Evolutionary conservation across 352 stramenopile genomes (phyloP), one percentile per base, ranked within the genome.

Genomic region (Phytophthora podocarpi): DNA sequence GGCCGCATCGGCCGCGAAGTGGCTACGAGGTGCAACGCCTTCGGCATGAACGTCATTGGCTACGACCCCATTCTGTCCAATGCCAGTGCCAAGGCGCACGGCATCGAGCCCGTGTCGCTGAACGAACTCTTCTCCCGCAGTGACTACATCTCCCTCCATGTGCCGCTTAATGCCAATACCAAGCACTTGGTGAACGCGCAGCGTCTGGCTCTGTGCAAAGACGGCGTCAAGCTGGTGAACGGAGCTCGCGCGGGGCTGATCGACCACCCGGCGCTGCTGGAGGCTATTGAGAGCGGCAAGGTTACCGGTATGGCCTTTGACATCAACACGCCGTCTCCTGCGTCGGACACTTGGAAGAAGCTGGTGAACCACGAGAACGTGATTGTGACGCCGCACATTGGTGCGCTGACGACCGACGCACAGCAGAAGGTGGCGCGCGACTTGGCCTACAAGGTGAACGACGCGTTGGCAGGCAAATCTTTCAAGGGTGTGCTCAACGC

Each of bases 141-240:
- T 43, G 97, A 99, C 84, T 98, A 98, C 79, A 97, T 99, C 74
- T 96, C 89, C 40, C 82, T 99, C 18, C 97, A 99, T 71, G 95
- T 98, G 51, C 97, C 97, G 15, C 95, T 98, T 56, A 98, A 98
- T 69, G 91, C 96, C 52, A 93, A 96, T 47, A 96, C 97, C 30
- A 88, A 90, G 54, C 76, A 98, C 57, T 87, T 98, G 49, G 88
- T 98, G 39, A 95, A 88, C 66, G 74, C 60, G 5, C 72, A 87
- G 31, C 80, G 82, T 18, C 77, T 98, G 5, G 77, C 67, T 21
- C 72, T 87, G 11, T 98, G 97, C 78, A 98, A 98, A 70, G 82
- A 95, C 15, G 91, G 93, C 28, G 94, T 97, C 5, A 86, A 93
- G 42, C 74, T 99, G 28, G 62, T 99, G 30, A 99, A 99, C 67